Evolutionary conservation across 208 protist species (phyloP), one percentile per base, ranked within the genome.

Genomic region (Leishmania turanica): DNA sequence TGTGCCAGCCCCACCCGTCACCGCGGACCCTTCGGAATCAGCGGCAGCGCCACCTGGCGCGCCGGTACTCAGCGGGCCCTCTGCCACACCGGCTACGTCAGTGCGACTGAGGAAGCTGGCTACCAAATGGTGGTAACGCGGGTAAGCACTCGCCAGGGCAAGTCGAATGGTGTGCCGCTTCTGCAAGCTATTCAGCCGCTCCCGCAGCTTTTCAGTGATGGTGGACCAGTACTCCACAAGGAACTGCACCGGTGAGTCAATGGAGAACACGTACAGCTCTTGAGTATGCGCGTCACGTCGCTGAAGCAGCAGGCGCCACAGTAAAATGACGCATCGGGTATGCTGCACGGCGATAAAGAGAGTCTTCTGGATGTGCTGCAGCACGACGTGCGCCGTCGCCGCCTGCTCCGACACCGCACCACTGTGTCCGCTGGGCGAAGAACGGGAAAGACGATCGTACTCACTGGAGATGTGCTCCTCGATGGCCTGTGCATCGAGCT

Each of bases 221-320:
- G 88, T 64, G 1, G 87, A 84, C 90, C 91, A 95, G 83, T 93
- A 96, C 54, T 96, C 91, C 15, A 88, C 82, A 31, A 96, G 84
- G 47, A 94, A 71, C 78, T 89, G 88, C 65, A 87, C 88, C 9
- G 91, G 93, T n/a, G 74, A 73, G 58, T 93, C 91, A 60, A 93
- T 77, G 27, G 79, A 75, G 60, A 76, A 76, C 21, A 94, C 68
- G 76, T 90, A 93, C 1, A 80, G 74, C 34, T 54, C 78, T 62
- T 91, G 82, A 15, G 88, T 91, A 40, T 82, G 68, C 37, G 78
- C 85, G 80, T 94, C 90, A 47, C 82, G 75, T 72, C 86, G 87
- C 64, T 86, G 82, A 68, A 95, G 84, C 27, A 97, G 80, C 47
- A 94, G 80, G 17, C 88, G 84, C 93, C 93, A 97, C 15, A 95